phyloP scores from a whole-genome alignment of 495 filamentous ascomycete genomes.

The Opeltia flavorubescens region DNA sequence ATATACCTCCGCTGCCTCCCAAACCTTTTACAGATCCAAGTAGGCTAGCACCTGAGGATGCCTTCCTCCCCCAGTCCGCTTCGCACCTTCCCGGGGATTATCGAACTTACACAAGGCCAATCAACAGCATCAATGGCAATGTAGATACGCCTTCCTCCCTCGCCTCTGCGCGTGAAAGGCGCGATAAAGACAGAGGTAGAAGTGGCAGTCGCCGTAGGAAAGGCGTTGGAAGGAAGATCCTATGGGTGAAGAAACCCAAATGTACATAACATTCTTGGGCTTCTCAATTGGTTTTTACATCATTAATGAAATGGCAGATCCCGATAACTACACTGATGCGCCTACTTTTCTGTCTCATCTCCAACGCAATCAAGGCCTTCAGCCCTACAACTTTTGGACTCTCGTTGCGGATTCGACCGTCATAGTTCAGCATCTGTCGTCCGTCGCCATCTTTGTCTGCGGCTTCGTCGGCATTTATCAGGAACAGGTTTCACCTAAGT shows the following conservation, averaged over 20 bases:
- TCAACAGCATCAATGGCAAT: background rate
- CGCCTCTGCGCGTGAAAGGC: constrained; percentile 25
- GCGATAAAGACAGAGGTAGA: constrained; percentile 36
- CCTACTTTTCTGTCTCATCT: constrained; percentile 86
- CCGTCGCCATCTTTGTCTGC: constrained; percentile 84
- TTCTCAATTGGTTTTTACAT: background rate
- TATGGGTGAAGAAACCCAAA: constrained; percentile 87
- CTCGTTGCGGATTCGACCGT: constrained; percentile 90
- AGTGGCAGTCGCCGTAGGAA: constrained; percentile 50
- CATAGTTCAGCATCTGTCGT: constrained; percentile 91
- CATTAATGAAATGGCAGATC: constrained; percentile 41
- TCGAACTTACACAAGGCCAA: background rate
- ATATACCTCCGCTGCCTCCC: background rate
- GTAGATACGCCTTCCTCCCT: background rate
- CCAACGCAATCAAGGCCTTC: constrained; percentile 85
- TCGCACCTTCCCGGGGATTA: constrained; percentile 36
- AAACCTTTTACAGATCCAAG: constrained; percentile 33
- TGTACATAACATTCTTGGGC: constrained; percentile 37
- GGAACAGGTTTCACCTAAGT: constrained; percentile 68
- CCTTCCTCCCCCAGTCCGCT: constrained; percentile 48
- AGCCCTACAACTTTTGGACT: constrained; percentile 97
- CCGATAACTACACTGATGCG: constrained; percentile 96
- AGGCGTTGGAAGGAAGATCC: constrained; percentile 76
- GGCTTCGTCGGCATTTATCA: constrained; percentile 86
- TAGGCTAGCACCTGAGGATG: constrained; percentile 72